phyloP scores from a whole-genome alignment of 164 flowering plant genomes.

The Sedum album region DNA sequence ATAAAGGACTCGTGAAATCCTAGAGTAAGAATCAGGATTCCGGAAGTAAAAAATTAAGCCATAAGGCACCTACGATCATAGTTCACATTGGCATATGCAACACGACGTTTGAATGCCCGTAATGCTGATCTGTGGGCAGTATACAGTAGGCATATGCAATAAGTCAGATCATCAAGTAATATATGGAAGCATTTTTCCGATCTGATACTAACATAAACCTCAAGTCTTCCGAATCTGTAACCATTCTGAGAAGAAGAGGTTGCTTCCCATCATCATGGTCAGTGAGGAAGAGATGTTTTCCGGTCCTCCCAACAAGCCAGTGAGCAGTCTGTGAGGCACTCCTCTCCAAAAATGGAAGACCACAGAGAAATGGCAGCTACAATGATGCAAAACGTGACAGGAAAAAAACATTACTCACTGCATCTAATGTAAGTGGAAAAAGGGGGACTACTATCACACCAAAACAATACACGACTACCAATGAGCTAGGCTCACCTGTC shows the following conservation, averaged over 20 bases:
- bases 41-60: background rate
- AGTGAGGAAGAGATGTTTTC: constrained; percentile 87
- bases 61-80: constrained; percentile 70
- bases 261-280: constrained; percentile 66
- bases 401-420: constrained; percentile 21
- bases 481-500: constrained; percentile 54
- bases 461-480: constrained; percentile 42
- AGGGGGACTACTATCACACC: background rate
- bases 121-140: constrained; percentile 66
- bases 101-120: constrained; percentile 80
- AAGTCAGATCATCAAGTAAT: background rate
- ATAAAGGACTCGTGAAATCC: background rate
- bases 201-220: constrained; percentile 64
- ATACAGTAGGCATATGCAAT: constrained; percentile 12
- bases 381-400: background rate
- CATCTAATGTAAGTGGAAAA: background rate
- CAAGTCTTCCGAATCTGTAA: constrained; percentile 52
- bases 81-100: constrained; percentile 87
- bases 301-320: constrained; percentile 58
- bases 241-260: constrained; percentile 92
- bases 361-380: background rate
- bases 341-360: constrained; percentile 1
- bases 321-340: constrained; percentile 20
- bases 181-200: constrained; percentile 3
- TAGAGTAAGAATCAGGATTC: constrained; percentile 4